phyloP scores from a whole-genome alignment of 1,284 basidiomycete genomes.

The Schizophyllum amplum region DNA sequence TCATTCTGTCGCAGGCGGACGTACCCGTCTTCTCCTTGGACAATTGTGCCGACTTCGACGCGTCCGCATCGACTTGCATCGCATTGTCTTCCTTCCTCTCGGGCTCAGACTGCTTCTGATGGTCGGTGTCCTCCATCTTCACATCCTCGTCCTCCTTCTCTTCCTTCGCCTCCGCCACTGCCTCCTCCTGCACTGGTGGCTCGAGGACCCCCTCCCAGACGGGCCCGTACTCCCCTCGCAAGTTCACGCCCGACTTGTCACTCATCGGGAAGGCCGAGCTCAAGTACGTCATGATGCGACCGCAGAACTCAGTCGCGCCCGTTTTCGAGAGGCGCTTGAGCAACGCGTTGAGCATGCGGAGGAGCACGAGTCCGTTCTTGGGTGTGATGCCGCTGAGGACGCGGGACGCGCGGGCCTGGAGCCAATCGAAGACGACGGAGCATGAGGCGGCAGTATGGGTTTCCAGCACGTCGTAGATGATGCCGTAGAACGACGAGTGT shows the following conservation, averaged over 20 bases:
- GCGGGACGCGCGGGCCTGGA: slow-evolving; percentile 68
- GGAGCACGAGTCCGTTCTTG: slow-evolving; percentile 44
- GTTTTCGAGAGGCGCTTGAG: slow-evolving; percentile 79
- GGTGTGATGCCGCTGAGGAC: slow-evolving; percentile 71
- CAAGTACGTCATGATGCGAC: slow-evolving; percentile 80
- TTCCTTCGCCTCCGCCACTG: slow-evolving; percentile 20
- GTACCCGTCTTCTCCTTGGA: slow-evolving; percentile 56
- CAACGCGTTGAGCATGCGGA: slow-evolving; percentile 83
- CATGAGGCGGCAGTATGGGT: slow-evolving; percentile 76
- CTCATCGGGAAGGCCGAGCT: slow-evolving; percentile 81
- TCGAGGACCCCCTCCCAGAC: slow-evolving; percentile 64
- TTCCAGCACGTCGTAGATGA: slow-evolving; percentile 73
- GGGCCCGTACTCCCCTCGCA: slow-evolving; percentile 79
- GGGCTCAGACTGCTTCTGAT: slow-evolving; percentile 1
- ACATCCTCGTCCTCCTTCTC: slow-evolving; percentile 21
- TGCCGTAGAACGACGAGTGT: slow-evolving; percentile 41
- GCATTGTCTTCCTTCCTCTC: slow-evolving; percentile 19
- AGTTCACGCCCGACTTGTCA: slow-evolving; percentile 85
- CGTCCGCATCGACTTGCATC: slow-evolving; percentile 34
- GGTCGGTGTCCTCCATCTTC: slow-evolving; percentile 20
- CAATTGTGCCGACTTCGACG: slow-evolving; percentile 25
- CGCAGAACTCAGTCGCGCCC: slow-evolving; percentile 79
- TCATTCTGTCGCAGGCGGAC: slow-evolving; percentile 1
- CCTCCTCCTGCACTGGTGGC: too few species aligned
- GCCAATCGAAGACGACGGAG: slow-evolving; percentile 78